Conservation (phyloP, 352 stramenopile species). For the Pythium scleroteichum region DNA sequence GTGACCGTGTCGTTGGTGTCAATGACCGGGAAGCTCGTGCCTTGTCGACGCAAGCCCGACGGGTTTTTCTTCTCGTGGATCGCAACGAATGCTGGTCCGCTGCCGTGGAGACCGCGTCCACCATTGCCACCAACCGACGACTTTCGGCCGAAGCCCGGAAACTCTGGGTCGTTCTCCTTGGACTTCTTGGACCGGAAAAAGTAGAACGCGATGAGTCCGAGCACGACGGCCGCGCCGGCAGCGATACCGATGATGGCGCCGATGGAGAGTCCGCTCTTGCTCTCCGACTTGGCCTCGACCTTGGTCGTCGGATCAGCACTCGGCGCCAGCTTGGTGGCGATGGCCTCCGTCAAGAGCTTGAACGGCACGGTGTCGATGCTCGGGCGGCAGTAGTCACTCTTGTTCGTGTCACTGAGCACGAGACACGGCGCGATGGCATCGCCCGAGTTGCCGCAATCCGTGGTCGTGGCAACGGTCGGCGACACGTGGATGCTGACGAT, state of each 20-base stretch:
- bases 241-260: slow-evolving; percentile 27
- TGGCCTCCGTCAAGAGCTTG: slow-evolving; percentile 28
- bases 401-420: slow-evolving; percentile 18
- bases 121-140: slow-evolving; percentile 3
- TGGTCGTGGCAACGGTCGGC: slow-evolving; percentile 18
- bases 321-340: slow-evolving; percentile 17
- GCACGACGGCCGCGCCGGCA: slow-evolving; percentile 19
- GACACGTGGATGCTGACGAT: slow-evolving; percentile 51
- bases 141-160: slow-evolving; percentile 14
- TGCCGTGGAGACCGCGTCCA: not conserved
- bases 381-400: slow-evolving; percentile 37
- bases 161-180: slow-evolving; percentile 3
- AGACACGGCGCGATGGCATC: slow-evolving; percentile 51
- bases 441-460: slow-evolving; percentile 28
- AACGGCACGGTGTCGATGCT: slow-evolving; percentile 31
- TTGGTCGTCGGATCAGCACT: slow-evolving; percentile 5
- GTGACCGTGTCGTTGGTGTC: slow-evolving; percentile 22
- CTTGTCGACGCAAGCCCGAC: slow-evolving; percentile 7
- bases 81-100: not conserved
- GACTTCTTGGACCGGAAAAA: slow-evolving; percentile 20
- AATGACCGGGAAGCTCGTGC: slow-evolving; percentile 12
- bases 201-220: slow-evolving; percentile 16
- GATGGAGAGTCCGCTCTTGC: slow-evolving; percentile 27
- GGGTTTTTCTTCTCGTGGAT: not conserved
- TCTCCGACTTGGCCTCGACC: slow-evolving; percentile 19